Evolutionary conservation across 75 land plant species (phyloP).

Genomic region (Pinus albicaulis): DNA sequence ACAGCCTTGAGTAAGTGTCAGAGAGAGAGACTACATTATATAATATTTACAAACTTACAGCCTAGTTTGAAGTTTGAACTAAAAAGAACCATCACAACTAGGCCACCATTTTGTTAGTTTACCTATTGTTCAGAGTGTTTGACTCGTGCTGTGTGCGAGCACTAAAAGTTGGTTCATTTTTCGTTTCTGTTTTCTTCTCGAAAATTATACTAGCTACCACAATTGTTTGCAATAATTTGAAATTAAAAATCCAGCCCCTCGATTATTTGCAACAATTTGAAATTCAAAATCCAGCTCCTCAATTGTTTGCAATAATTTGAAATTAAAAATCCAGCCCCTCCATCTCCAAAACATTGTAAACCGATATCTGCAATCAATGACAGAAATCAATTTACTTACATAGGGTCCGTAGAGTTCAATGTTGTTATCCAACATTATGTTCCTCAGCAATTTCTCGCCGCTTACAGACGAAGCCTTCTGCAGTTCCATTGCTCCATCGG

Average conservation of each 20-base stretch:
- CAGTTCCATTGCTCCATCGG: conserved; percentile 42
- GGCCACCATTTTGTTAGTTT: not conserved
- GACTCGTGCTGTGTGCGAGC: too few relatives aligned
- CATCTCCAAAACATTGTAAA: not conserved
- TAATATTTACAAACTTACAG: not conserved
- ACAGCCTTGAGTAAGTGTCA: not conserved
- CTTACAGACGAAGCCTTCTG: conserved; percentile 53
- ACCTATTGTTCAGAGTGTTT: too few relatives aligned
- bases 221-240: not conserved
- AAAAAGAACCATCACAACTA: not conserved
- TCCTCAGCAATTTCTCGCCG: conserved; percentile 91
- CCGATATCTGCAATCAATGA: not conserved
- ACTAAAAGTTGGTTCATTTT: too few relatives aligned
- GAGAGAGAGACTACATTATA: not conserved
- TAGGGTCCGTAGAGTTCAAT: conserved; percentile 87
- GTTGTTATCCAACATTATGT: conserved; percentile 83
- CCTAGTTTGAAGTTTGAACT: not conserved
- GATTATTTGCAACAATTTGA: not conserved
- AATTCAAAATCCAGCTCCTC: not conserved
- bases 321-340: not conserved
- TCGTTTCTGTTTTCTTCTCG: too few relatives aligned
- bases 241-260: not conserved
- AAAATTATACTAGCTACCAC: too few relatives aligned
- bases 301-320: not conserved
- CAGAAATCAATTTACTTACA: conserved; percentile 38